Evolutionary conservation across 352 stramenopile species (phyloP), one percentile per base, ranked within the genome.

Genomic region (Phytopythium oedochilum): DNA sequence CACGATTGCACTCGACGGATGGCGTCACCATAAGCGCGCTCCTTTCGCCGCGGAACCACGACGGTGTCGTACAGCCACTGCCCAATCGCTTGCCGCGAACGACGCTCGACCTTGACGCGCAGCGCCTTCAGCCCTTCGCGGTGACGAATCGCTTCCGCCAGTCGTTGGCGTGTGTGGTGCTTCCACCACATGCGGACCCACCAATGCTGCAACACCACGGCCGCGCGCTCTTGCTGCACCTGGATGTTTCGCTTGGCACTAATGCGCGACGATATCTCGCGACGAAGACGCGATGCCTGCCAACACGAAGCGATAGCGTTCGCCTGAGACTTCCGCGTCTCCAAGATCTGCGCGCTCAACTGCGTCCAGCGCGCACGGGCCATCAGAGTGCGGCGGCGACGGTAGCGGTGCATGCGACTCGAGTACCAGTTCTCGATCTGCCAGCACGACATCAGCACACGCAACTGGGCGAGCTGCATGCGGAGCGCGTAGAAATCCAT

Each of bases 351-450:
- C 61, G 66, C 55, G 17, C 57, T 42, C 18, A 85, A 25, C 45
- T 55, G 59, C 14, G 60, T 73, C 73, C 73, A 83, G 26, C 53
- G 58, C 49, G 60, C 53, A 43, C 68, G 63, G 10, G 61, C 44
- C 25, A 66, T n/a, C 18, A 79, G 38, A 12, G 53, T 28, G 8
- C 68, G 60, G 9, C 73, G 70, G 10, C 58, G 64, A 17, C 58
- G 59, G 34, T 69, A 64, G 26, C 53, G 55, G 20, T 36, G 20
- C 59, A 65, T 67, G 18, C 52, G 38, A 8, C 61, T 57, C 12
- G 20, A 49, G 47, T 71, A 84, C 75, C 75, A 86, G n/a, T 44
- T 57, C 46, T 86, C 73, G 44, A 86, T 80, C 26, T 60, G 54
- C 75, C 75, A 86, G 49, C 68, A 82, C 44, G 73, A 71, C 26